Evolutionary conservation across 768 basidiomycete genomes (phyloP), one percentile per base, ranked within the genome.

Genomic region (Daedaleopsis nitida): DNA sequence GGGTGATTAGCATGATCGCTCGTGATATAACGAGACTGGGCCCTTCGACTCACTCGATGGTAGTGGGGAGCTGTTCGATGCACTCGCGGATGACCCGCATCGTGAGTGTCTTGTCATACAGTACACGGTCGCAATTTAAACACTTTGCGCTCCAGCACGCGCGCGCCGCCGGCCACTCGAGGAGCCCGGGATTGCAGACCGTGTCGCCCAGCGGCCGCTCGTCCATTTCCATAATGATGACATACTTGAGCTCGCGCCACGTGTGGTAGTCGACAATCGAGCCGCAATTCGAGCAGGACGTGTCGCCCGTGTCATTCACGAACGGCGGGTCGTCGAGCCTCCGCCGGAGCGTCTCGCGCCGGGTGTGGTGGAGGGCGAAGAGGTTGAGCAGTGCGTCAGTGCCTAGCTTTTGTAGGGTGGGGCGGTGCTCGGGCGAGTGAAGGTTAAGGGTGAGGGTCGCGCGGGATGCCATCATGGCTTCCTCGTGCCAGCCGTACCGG

Each of bases 181-280:
- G 66, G 52, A 88, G 69, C 1, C 86, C 86, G 11, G 60, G 54
- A 10, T 79, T 74, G 60, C 79, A 47, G 39, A 88, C 75, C 7
- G 84, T 84, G 66, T 88, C 87, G 5, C 86, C 87, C 16, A 81
- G 72, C 5, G 87, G 84, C 11, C 85, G 78, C 9, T 66, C 63
- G 62, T 88, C 87, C 73, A 88, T 81, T 75, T 87, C 86, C 52
- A 76, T 63, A 5, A 83, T 68, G 55, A 87, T 81, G 50, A 73
- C 79, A 65, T 82, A 77, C 68, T 87, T 88, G 57, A 88, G 76
- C 68, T 86, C 84, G 65, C 84, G 77, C 87, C 87, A 87, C 7
- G 84, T 83, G 55, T 81, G 78, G 69, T 88, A 85, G 62, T 84
- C 81, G 44, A 84, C 80, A 19, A 66, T 43, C 3, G 72, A 71